phyloP scores from a whole-genome alignment of 305 asterid species.

The Solanum hybrid region DNA sequence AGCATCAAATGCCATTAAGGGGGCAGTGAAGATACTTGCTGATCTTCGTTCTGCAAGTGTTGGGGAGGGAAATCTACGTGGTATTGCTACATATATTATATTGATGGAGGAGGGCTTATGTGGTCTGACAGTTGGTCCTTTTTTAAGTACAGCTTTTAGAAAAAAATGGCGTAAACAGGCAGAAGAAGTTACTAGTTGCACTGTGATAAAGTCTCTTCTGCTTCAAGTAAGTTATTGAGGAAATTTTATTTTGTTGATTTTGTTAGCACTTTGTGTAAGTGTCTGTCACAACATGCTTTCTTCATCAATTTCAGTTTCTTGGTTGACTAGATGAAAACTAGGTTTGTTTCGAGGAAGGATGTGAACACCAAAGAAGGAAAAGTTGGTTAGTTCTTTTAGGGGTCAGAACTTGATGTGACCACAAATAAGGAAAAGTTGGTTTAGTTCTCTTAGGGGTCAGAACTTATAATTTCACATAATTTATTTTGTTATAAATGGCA shows the following conservation, averaged over 20 bases:
- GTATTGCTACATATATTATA: slow-evolving; percentile 57
- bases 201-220: slow-evolving; percentile 53
- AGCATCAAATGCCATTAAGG: slow-evolving; percentile 74
- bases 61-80: slow-evolving; percentile 62
- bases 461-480: neutral
- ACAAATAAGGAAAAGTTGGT: neutral
- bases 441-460: neutral
- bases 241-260: neutral
- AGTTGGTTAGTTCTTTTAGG: neutral
- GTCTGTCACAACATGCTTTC: neutral
- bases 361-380: neutral
- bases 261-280: neutral
- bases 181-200: slow-evolving; percentile 53
- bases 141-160: slow-evolving; percentile 54
- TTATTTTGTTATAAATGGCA: neutral
- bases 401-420: neutral
- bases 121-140: slow-evolving; percentile 76
- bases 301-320: neutral
- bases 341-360: neutral
- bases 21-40: slow-evolving; percentile 49
- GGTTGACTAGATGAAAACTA: neutral
- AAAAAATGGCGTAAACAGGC: slow-evolving; percentile 70
- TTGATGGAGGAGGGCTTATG: slow-evolving; percentile 85
- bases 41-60: slow-evolving; percentile 49
- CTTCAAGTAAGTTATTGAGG: slow-evolving; percentile 52